Percentiles rank a stretch among this genome's conserved stretches.
These are phyloP conservation scores for Amyloporia xantha DNA, from an alignment of 768 basidiomycete genomes.

Conservation along the genomic window DNA sequence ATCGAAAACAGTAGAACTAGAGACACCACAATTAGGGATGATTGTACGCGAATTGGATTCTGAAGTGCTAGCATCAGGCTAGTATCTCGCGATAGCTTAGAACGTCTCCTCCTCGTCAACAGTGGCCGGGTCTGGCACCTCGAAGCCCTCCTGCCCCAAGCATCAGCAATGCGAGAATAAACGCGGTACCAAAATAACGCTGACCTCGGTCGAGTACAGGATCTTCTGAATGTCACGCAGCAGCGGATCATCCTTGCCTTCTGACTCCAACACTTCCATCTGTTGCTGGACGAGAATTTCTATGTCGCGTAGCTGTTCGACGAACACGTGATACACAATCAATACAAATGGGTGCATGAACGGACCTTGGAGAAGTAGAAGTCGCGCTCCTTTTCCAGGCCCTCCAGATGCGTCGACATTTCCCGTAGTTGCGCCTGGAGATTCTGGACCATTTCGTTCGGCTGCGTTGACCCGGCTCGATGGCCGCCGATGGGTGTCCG, in stretches of 20 bases:
- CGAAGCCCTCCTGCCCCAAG: slow-evolving; percentile 75
- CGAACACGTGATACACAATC: slow-evolving; percentile 5
- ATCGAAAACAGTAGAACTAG: no score
- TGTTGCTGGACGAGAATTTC: slow-evolving; percentile 89
- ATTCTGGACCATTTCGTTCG: slow-evolving; percentile 58
- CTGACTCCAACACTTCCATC: slow-evolving; percentile 50
- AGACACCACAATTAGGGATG: neutral
- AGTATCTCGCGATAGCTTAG: slow-evolving; percentile 20
- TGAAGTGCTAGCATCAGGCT: neutral
- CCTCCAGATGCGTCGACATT: slow-evolving; percentile 74
- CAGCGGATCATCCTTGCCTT: slow-evolving; percentile 50
- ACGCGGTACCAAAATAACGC: no score
- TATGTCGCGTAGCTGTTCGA: slow-evolving; percentile 84
- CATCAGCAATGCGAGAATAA: slow-evolving; percentile 11
- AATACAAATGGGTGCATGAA: neutral
- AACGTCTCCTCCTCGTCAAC: slow-evolving; percentile 83
- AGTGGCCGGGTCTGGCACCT: slow-evolving; percentile 65
- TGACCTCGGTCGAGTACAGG: slow-evolving; percentile 89
- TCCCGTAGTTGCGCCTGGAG: slow-evolving; percentile 79
- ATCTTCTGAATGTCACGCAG: slow-evolving; percentile 85
- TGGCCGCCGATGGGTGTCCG: slow-evolving; percentile 68
- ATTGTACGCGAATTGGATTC: neutral
- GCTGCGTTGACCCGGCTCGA: slow-evolving; percentile 58
- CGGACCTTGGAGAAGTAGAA: slow-evolving; percentile 97
- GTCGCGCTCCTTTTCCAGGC: slow-evolving; percentile 94